Conservation (phyloP, 2,329 filamentous ascomycete species). For the Dendrostoma leiphaemia region DNA sequence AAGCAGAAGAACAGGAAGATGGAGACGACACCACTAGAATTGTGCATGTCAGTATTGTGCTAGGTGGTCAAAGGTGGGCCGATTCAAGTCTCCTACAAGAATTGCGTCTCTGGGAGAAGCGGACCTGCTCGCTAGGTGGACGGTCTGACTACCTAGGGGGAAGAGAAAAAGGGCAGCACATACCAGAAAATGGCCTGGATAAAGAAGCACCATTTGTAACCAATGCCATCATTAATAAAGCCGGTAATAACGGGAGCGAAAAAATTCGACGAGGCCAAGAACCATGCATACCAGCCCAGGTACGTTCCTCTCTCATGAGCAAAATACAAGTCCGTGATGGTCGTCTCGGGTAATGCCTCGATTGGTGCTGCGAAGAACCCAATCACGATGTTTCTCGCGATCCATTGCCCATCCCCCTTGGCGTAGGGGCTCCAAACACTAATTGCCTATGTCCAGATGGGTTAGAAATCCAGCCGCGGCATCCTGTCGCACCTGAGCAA, state of each 20-base stretch:
- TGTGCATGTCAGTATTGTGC: background rate
- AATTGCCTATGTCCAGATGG: background rate
- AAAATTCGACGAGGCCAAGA: slow-evolving; percentile 27
- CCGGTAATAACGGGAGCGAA: slow-evolving; percentile 33
- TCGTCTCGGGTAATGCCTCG: slow-evolving; percentile 38
- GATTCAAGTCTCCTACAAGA: too few relatives aligned
- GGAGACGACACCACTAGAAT: slow-evolving; percentile 19
- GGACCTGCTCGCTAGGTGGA: too few relatives aligned
- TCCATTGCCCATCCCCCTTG: slow-evolving; percentile 34
- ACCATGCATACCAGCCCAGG: slow-evolving; percentile 28
- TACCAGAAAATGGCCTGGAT: slow-evolving; percentile 27
- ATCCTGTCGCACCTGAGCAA: background rate
- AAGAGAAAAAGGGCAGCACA: background rate
- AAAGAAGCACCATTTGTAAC: slow-evolving; percentile 32
- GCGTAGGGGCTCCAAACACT: slow-evolving; percentile 20
- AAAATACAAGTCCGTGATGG: slow-evolving; percentile 36
- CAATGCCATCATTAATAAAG: slow-evolving; percentile 30
- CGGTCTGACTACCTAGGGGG: too few relatives aligned
- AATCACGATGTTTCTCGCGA: slow-evolving; percentile 32
- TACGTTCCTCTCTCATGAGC: slow-evolving; percentile 28
- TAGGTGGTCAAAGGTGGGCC: too few relatives aligned
- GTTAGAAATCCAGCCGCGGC: background rate
- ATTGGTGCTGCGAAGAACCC: slow-evolving; percentile 40
- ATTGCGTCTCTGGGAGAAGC: too few relatives aligned
- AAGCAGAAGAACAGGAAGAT: slow-evolving; percentile 46